These are phyloP conservation scores for Rubus parviflorus DNA, from an alignment of 306 rosid genomes.

Conservation along the genomic window DNA sequence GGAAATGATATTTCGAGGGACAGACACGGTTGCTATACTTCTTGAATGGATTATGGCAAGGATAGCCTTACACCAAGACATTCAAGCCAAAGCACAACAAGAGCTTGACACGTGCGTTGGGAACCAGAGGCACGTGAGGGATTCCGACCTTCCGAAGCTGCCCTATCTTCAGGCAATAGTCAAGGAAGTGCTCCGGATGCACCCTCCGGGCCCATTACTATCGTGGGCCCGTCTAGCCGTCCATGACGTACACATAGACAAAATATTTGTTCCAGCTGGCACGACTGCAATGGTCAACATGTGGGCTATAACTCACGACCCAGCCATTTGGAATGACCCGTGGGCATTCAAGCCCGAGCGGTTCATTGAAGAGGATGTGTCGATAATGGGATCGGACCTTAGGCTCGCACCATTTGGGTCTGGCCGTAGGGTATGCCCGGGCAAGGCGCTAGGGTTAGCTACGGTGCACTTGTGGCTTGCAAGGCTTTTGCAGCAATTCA, in stretches of 20 bases:
- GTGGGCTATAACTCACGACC: constrained; percentile 93
- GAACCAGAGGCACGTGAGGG: constrained; percentile 49
- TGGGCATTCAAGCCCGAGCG: constrained; percentile 69
- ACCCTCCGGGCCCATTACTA: constrained; percentile 91
- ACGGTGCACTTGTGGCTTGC: constrained; percentile 84
- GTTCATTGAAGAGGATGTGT: constrained; percentile 56
- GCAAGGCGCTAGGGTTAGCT: constrained; percentile 65
- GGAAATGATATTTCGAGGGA: constrained; percentile 95
- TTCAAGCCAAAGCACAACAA: constrained; percentile 60
- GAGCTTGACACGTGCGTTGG: constrained; percentile 65
- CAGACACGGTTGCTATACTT: constrained; percentile 76
- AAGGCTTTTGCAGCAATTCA: constrained; percentile 53
- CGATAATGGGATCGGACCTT: constrained; percentile 72
- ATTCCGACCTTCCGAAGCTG: constrained; percentile 59
- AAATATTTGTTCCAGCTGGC: constrained; percentile 71
- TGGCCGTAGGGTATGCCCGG: constrained; percentile 81
- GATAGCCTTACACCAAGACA: constrained; percentile 69
- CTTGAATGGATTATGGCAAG: constrained; percentile 88
- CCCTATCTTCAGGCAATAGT: constrained; percentile 78
- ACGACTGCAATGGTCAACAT: constrained; percentile 91
- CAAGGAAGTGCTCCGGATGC: constrained; percentile 77
- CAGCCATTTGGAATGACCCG: constrained; percentile 70
- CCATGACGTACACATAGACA: constrained; percentile 68
- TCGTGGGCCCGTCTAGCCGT: constrained; percentile 88
- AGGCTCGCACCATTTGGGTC: constrained; percentile 90